Base-by-base conservation (phyloP, 495 filamentous ascomycete genomes). In the Penicillium parvum region DNA sequence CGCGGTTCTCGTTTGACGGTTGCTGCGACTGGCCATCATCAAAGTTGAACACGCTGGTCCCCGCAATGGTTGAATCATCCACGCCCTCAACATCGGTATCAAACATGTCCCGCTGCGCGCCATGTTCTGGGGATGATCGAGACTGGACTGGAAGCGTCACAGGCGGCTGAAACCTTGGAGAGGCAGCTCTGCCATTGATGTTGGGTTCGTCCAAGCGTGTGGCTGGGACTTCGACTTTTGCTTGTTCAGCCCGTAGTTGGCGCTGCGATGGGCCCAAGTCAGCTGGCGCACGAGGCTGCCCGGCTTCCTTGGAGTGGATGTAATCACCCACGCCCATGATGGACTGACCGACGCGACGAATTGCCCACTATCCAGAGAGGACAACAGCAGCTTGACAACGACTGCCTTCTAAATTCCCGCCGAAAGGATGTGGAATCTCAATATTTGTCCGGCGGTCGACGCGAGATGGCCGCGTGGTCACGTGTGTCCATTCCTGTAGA, bases 271-370 rank as follows among this genome's bases (percentile, higher is more conserved):
- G 38, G 20, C 38, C 48, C 7, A 62, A 49, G 41, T 49, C 54
- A 27, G 53, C 36, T 39, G 55, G 30, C 25, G 59, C 53, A 45
- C 56, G 65, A 49, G 50, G 55, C 30, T 62, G 63, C 44, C 58
- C 60, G 32, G 51, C 60, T 48, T 69, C 64, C 45, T 59, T 71
- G 28, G 65, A 65, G 44, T 68, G 66, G 49, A 72, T 50, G 54
- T 65, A 72, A 40, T 72, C 65, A 33, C 69, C 69, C 37, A 72
- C 69, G 11, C 65, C 66, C 69, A 72, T 72, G 33, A 29, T 63
- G 47, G 14, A 22, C 32, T 20, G 15, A 29, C 8, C n/a, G 3
- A 8, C n/a, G 23, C 0, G n/a, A 12, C 5, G 18, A 14, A n/a
- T 2, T 25, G 10, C 20, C 7, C 4, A 4, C 11, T n/a, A n/a